Evolutionary conservation across 2,329 filamentous ascomycete genomes (phyloP), one percentile per base, ranked within the genome.

Genomic region (Cladophialophora exuberans): DNA sequence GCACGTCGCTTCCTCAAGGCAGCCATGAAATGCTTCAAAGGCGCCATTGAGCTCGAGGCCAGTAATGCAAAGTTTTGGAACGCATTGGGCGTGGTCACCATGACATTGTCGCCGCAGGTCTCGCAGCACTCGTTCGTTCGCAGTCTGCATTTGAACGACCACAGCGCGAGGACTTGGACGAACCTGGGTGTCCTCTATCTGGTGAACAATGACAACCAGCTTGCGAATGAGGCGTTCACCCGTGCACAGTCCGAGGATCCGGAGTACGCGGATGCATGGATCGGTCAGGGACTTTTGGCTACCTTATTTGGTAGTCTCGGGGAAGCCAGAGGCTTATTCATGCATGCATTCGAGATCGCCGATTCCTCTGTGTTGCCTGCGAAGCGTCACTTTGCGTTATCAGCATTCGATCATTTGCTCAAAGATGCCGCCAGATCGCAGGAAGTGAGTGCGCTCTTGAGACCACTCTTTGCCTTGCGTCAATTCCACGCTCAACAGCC

Each of bases 41-140:
- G 90, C 39, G 89, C 94, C 1, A 99, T 99, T 62, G 94, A 97
- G 72, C 79, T 97, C 1, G 95, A 99, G 71, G 89, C 92, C 5
- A 89, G 91, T 47, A 99, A 97, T 67, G 79, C 90, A 0, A 93
- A 97, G 63, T 97, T 97, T 70, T 99, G 94, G 94, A 97, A 97
- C 67, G 87, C 94, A 0, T 80, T 99, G 2, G 94, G 93, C 45
- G 90, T 97, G 3, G 90, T 89, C 22, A 97, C 94, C 2, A 92
- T 90, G 60, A 84, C 84, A 41, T 80, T 97, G 62, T 97, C 89
- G 66, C 88, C 92, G 0, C 85, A 87, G 53, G 89, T 99, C 1
- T 86, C 94, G 0, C 94, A 99, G 70, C 95, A 99, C 70, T 85
- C 94, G 0, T 93, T 99, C 65, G 88, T 96, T 10, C 82, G 95